These are phyloP conservation scores for Arthrobotrys musiformis DNA, from an alignment of 2,329 filamentous ascomycete genomes.

Conservation along the genomic window DNA sequence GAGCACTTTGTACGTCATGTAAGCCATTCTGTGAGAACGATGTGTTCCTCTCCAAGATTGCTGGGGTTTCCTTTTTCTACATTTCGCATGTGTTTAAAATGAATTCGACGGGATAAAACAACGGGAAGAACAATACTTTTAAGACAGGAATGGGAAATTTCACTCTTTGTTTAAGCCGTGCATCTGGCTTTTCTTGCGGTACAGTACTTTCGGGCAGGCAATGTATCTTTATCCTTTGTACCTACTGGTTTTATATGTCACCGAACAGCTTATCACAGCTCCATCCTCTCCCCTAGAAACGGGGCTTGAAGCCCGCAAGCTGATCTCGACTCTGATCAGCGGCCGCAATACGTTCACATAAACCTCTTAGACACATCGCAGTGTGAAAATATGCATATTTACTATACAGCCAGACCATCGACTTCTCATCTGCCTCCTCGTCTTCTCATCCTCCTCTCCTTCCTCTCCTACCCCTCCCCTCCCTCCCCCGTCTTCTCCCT, in stretches of 20 bases:
- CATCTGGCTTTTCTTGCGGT: constrained; percentile 8
- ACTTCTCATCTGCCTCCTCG: no score
- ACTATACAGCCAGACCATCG: not conserved
- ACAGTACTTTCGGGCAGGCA: constrained; percentile 17
- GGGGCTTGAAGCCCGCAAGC: not conserved
- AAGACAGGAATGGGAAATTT: not conserved
- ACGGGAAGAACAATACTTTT: not conserved
- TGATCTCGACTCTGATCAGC: not conserved
- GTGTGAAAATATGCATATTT: not conserved
- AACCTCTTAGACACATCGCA: not conserved
- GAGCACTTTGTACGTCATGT: constrained; percentile 50
- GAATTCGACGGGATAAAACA: not conserved
- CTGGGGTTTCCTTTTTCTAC: not conserved
- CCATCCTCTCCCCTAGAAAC: not conserved
- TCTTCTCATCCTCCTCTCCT: not conserved
- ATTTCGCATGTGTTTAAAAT: not conserved
- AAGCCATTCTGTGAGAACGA: not conserved
- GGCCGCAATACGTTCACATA: not conserved
- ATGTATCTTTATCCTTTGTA: constrained; percentile 14
- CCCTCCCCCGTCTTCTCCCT: not conserved
- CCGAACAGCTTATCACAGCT: not conserved
- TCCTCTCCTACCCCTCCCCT: not conserved
- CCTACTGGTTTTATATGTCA: not conserved
- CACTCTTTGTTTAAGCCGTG: not conserved
- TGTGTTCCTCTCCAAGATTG: not conserved